Base-by-base conservation (phyloP, 2,329 filamentous ascomycete species). In the Mycosphaerelloides madeirae region DNA sequence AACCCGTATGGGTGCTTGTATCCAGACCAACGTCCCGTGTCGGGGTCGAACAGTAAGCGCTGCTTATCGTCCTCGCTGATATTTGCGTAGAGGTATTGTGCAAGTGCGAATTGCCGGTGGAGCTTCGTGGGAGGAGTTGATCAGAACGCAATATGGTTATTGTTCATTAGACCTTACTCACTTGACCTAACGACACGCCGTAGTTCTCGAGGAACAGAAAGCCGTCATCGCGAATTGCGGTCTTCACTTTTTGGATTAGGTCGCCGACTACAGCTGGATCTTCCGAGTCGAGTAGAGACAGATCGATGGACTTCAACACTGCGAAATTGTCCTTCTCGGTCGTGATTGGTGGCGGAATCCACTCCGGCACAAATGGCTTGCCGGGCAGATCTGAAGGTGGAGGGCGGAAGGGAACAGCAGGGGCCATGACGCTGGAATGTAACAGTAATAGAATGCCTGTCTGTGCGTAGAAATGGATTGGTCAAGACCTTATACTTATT, bases 1-100 rank as follows among this genome's bases (percentile, higher is more conserved):
- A 37, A 44, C 6, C 65, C 73, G 55, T 61, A 71, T n/a, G 50
- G 71, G 49, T 66, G 72, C 55, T 77, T 76, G 58, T 73, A 77
- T 0, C 73, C 73, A 3, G 73, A 72, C 68, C 70, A 76, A 1
- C 63, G 53, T n/a, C 74, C 74, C 0, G 63, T 72, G 3, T 72
- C 68, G 0, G 73, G 73, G 49, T 69, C 57, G 52, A 72, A 76
- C 0, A 75, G 65, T 13, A 76, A 66, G 1, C 67, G 65, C 43
- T 72, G 54, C 53, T 74, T 75, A 51, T 76, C 74, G 43, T 73
- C 69, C 6, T 74, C 68, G 12, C 62, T 70, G 18, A 76, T 76
- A 47, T 76, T 74, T 29, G 66, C 50, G 58, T 75, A 73, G 28
- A 75, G 50, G 40, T 75, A 76, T 39, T 76, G 73, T 5, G 73